Evolutionary conservation across 2,329 filamentous ascomycete species (phyloP), one percentile per base, ranked within the genome.

Genomic region (Aspergillus sp.): DNA sequence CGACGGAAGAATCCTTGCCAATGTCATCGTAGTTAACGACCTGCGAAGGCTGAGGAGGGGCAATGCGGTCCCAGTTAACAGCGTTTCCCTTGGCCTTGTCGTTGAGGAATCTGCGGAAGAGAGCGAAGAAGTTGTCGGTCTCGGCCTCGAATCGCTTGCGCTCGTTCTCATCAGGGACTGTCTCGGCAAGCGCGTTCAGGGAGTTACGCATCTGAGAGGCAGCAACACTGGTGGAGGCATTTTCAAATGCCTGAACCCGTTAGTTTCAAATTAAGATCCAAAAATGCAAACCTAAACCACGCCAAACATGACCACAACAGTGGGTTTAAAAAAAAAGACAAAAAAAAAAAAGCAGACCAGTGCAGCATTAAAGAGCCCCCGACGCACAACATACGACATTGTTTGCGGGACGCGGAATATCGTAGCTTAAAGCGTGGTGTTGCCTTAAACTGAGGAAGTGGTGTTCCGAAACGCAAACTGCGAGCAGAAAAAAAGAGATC

Each of bases 91-190:
- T 98, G 73, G 95, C 93, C 84, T 97, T 96, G 82, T 98, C 95
- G 76, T 97, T 97, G 64, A 99, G 83, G 80, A 97, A 99, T 80
- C 95, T 88, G 74, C 95, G 90, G 89, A 99, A 99, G 62, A 99
- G 89, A 61, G 92, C 89, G 75, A 99, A 99, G 85, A 99, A 99
- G 87, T 99, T 99, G 86, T 99, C 95, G 93, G 97, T 98, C 81
- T 99, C 93, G 4, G 93, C 96, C 82, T 98, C 93, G 78, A 98
- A 98, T 66, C 96, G 87, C 90, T 80, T 79, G 82, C 86, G 87
- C 74, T 86, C 82, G 33, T 75, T 81, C 56, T 89, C 84, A 74
- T 98, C 92, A 71, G 87, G 85, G 75, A 97, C 93, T 9, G 89
- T 90, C 80, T 99, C 95, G 69, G 90, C 85, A 63, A 99, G 89